Percentiles rank a stretch among this genome's conserved stretches.
phyloP scores from a whole-genome alignment of 108 stramenopile species.

The Fragilaria crotonensis region DNA sequence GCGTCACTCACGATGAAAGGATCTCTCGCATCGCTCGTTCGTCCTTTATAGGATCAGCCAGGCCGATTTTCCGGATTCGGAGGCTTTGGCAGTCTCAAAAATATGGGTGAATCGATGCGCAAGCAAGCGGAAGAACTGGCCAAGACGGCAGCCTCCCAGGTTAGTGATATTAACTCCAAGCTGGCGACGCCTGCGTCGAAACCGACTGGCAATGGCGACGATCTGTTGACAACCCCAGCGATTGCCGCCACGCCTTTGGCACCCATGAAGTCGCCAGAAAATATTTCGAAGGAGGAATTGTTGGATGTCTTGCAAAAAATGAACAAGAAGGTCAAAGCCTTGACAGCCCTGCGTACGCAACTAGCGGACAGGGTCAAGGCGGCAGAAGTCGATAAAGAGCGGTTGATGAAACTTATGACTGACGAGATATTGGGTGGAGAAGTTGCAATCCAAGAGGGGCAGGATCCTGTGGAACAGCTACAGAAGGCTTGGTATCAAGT shows the following conservation, averaged over 20 bases:
- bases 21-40: too few relatives aligned
- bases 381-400: constrained; percentile 40
- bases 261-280: constrained; percentile 4
- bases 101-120: constrained; percentile 2
- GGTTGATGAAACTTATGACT: constrained; percentile 42
- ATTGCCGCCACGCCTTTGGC: constrained; percentile 4
- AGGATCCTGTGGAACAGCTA: constrained; percentile 35
- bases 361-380: constrained; percentile 47
- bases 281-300: constrained; percentile 63
- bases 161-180: constrained; percentile 1
- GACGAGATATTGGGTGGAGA: constrained; percentile 49
- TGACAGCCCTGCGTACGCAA: constrained; percentile 39
- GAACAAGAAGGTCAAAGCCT: constrained; percentile 77
- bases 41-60: too few relatives aligned
- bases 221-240: neutral
- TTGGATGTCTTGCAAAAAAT: constrained; percentile 73
- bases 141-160: constrained; percentile 11
- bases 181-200: neutral
- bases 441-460: constrained; percentile 21
- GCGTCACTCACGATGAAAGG: too few relatives aligned
- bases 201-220: neutral
- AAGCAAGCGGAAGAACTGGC: constrained; percentile 19
- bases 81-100: constrained; percentile 8
- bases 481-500: constrained; percentile 48
- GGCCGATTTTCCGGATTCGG: constrained; percentile 11